Conservation (phyloP, 148 eudicot species). For the Vaccinium macrocarpon region DNA sequence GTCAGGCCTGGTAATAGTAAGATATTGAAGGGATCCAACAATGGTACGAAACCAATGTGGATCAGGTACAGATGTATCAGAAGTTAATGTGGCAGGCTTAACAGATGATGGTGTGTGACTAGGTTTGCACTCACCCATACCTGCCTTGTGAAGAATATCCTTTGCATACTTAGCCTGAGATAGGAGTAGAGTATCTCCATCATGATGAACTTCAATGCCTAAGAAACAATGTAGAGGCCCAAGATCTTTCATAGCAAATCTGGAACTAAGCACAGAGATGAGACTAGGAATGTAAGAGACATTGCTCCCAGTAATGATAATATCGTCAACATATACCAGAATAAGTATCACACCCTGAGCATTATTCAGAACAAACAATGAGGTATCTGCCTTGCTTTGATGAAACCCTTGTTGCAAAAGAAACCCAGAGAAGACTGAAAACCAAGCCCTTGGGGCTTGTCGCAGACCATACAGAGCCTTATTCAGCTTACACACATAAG, state of each 20-base stretch:
- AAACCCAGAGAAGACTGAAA: background rate
- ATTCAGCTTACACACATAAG: background rate
- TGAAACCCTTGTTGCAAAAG: background rate
- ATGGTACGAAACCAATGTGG: background rate
- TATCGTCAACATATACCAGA: background rate
- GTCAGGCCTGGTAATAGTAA: background rate
- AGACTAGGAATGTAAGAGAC: too few relatives aligned
- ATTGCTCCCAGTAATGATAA: too few relatives aligned
- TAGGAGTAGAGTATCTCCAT: background rate
- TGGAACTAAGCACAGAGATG: background rate
- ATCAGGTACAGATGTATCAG: background rate
- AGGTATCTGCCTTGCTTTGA: background rate
- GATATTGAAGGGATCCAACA: background rate
- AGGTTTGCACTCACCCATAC: background rate
- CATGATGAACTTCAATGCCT: background rate
- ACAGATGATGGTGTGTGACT: background rate
- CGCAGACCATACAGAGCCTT: background rate
- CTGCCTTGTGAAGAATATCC: background rate
- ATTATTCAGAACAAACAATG: background rate
- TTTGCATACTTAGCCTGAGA: background rate
- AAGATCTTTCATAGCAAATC: background rate
- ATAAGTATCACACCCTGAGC: background rate
- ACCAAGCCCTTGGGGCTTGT: background rate
- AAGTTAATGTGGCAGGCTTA: background rate
- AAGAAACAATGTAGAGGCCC: background rate